Base-by-base conservation (phyloP, 306 rosid species). In the Prunus armeniaca region DNA sequence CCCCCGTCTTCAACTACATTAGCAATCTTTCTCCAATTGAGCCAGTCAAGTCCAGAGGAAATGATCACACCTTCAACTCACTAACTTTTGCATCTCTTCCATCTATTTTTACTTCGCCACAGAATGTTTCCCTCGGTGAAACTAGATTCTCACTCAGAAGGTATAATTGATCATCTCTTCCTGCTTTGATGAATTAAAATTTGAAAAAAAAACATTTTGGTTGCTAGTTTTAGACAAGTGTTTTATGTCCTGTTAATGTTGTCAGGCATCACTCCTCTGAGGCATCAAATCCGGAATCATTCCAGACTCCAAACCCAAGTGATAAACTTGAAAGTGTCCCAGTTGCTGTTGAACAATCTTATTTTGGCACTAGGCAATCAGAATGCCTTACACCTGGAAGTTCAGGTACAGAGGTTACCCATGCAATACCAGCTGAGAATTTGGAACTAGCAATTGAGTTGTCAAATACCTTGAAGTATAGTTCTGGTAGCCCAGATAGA, bases 401-500 rank as follows among this genome's bases (percentile, higher is more conserved):
- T 71, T 78, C 72, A 10, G 65, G 64, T 10, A 12, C 50, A 61
- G 76, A 78, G 32, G 55, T 24, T n/a, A 52, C 43, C 65, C n/a
- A 6, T 18, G 69, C 71, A 69, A 19, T 20, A 12, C 54, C 56
- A 12, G 11, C 70, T 34, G 79, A 50, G 58, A 68, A 28, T 56
- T 51, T 71, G 0, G 76, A 75, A 45, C 46, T 60, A 69, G 61
- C 75, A 28, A 58, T 68, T 68, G 80, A 80, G 68, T 76, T 80
- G 19, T 72, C 72, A 62, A 51, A 58, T 41, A 60, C 72, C 75
- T 81, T 81, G 55, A 81, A 64, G 49, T 70, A 52, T 63, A 76
- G 72, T 46, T 62, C 73, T 47, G 77, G 84, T 81, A 76, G 84
- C 32, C 84, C 84, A 5, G 66, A 28, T 22, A 11, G 56, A 24